Evolutionary conservation across 805 yeast genomes (phyloP).

Genomic region (Candida xiaguanensis): DNA sequence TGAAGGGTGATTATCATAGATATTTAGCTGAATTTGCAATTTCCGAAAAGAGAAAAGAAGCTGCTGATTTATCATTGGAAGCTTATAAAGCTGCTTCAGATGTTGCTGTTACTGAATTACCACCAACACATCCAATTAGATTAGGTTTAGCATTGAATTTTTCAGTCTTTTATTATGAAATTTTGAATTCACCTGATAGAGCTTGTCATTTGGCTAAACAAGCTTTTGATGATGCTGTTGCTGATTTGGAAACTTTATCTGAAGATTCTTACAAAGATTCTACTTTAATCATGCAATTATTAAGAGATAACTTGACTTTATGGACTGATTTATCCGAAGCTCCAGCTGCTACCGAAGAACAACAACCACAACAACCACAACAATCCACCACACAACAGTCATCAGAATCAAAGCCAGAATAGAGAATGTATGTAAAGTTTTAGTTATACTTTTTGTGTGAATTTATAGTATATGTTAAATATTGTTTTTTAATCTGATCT

Average conservation of each 20-base stretch:
- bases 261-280: constrained; percentile 99
- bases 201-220: constrained; percentile 99
- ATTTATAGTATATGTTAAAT: constrained; percentile 9
- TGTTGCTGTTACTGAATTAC: constrained; percentile 93
- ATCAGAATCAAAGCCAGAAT: constrained; percentile 18
- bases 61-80: constrained; percentile 88
- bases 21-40: constrained; percentile 95
- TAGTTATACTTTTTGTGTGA: constrained; percentile 11
- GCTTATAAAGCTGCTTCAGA: constrained; percentile 95
- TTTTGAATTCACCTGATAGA: constrained; percentile 95
- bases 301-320: constrained; percentile 96
- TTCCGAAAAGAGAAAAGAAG: constrained; percentile 86
- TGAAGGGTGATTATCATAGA: constrained; percentile 99
- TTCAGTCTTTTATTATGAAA: constrained; percentile 97
- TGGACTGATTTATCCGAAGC: constrained; percentile 97
- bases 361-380: constrained; percentile 11
- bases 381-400: constrained; percentile 1
- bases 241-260: constrained; percentile 94
- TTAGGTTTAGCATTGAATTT: constrained; percentile 96
- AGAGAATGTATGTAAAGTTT: constrained; percentile 10
- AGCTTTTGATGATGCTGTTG: constrained; percentile 98
- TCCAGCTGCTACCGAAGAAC: constrained; percentile 39
- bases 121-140: constrained; percentile 98
- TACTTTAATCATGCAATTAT: constrained; percentile 96
- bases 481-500: neutral